Conservation (phyloP, 1,284 basidiomycete species). For the Ceratobasidium theobromae region DNA sequence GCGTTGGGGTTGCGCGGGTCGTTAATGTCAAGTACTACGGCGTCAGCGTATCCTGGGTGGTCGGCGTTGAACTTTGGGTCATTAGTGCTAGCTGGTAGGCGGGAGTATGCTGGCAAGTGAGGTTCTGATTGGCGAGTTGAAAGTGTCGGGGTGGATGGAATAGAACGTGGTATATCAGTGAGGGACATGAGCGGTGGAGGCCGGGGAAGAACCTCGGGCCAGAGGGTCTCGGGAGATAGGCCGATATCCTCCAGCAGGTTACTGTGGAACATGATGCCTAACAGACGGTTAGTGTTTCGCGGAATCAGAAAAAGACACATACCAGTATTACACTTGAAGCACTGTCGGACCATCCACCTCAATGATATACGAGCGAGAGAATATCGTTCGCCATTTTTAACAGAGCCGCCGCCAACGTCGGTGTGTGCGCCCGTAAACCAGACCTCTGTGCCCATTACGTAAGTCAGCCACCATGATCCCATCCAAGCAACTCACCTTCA, state of each 20-base stretch:
- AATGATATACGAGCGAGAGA: slow-evolving; percentile 37
- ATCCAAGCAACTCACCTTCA: slow-evolving; percentile 3
- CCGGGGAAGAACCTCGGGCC: slow-evolving; percentile 17
- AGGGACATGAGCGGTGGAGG: slow-evolving; percentile 26
- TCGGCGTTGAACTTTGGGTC: slow-evolving; percentile 16
- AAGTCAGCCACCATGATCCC: not conserved
- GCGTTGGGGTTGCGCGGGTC: slow-evolving; percentile 2
- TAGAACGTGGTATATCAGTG: slow-evolving; percentile 33
- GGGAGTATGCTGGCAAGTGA: not conserved
- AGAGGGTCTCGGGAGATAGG: slow-evolving; percentile 31
- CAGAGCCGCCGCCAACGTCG: slow-evolving; percentile 39
- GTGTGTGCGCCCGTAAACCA: slow-evolving; percentile 37
- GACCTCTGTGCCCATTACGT: slow-evolving; percentile 31
- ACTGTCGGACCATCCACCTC: slow-evolving; percentile 40
- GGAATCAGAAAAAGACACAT: not conserved
- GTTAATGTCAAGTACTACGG: not conserved
- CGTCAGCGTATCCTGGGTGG: slow-evolving; percentile 1
- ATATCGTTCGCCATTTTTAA: slow-evolving; percentile 38
- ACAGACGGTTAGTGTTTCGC: not conserved
- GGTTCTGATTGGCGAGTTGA: not conserved
- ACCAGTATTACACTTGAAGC: slow-evolving; percentile 38
- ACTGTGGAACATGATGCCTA: slow-evolving; percentile 38
- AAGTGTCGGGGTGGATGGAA: slow-evolving; percentile 20
- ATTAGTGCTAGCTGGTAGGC: not conserved
- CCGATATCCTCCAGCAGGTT: slow-evolving; percentile 38